Evolutionary conservation across 768 basidiomycete species (phyloP).

Genomic region (Suillus sp.): DNA sequence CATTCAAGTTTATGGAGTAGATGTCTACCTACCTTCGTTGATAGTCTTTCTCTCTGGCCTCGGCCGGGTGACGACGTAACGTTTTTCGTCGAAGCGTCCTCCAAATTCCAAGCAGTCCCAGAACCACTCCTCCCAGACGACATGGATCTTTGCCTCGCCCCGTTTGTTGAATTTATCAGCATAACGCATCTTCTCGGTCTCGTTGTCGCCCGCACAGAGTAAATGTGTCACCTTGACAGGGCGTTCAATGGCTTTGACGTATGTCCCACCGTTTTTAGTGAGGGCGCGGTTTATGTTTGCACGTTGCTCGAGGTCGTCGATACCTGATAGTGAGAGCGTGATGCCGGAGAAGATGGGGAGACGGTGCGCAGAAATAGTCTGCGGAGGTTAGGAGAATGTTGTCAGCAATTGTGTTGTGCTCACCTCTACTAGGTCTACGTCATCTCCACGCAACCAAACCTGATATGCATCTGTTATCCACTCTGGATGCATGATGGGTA

Average conservation of each 20-base stretch:
- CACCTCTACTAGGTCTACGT: conserved; percentile 69
- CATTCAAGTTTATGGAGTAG: background rate
- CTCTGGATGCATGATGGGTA: conserved; percentile 75
- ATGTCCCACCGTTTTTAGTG: conserved; percentile 61
- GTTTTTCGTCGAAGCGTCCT: conserved; percentile 64
- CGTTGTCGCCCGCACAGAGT: conserved; percentile 66
- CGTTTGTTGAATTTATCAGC: conserved; percentile 72
- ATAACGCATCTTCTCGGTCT: conserved; percentile 77
- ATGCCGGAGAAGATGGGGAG: conserved; percentile 76
- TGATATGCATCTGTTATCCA: conserved; percentile 78
- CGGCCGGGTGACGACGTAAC: conserved; percentile 60
- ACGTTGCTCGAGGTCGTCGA: conserved; percentile 61
- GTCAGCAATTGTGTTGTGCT: conserved; percentile 16
- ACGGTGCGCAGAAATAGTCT: conserved; percentile 64
- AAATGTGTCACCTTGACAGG: conserved; percentile 85
- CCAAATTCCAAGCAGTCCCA: conserved; percentile 87
- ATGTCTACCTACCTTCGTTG: conserved; percentile 23
- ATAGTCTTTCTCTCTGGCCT: conserved; percentile 55
- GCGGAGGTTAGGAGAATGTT: background rate
- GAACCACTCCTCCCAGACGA: conserved; percentile 97
- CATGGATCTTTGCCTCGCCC: conserved; percentile 70
- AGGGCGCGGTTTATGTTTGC: conserved; percentile 66
- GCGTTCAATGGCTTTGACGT: conserved; percentile 74
- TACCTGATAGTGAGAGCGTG: conserved; percentile 73
- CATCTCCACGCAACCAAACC: conserved; percentile 79